Evolutionary conservation across 2,329 filamentous ascomycete species (phyloP), one percentile per base, ranked within the genome.

Genomic region (Samsoniella hepiali): DNA sequence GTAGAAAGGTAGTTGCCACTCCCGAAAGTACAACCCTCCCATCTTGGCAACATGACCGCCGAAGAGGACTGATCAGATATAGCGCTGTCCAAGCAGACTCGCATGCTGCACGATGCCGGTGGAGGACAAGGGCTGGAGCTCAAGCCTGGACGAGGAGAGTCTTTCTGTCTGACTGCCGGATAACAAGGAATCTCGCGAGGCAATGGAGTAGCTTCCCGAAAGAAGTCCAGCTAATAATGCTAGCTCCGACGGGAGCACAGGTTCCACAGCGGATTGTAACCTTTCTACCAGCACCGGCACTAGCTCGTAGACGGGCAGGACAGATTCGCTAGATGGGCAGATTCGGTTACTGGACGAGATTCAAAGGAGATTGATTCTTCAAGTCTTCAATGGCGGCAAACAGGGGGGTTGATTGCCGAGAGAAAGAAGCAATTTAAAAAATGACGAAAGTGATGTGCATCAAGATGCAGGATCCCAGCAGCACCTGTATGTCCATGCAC

Each of bases 201-300:
- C 27, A 40, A 13, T 40, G 4, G 9, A 50, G 22, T 3, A 49
- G 49, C n/a, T 22, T 36, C 29, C 49, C 13, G 13, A 29, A 29
- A 53, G 15, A 11, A 29, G n/a, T 53, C 11, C 5, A 36, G 50
- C 31, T 38, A 31, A 36, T 38, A 31, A 36, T 36, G 17, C 5
- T 55, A 42, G 34, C 22, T 29, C 10, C 34, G 22, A 13, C 54
- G 44, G 32, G 56, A 58, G 29, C 3, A 17, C 15, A 7, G 44
- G 56, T 49, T 58, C 56, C 56, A 49, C 56, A 45, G 56, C 56
- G 56, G 44, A 49, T 58, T 58, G 56, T 31, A 58, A 58, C 56
- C 40, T 47, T 3, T 47, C 42, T 38, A 58, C 47, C 32, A 36
- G 31, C 13, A 29, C 44, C 17, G 31, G 44, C 42, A 32, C 56